A percentile compares a stretch with the other conserved stretches of the same genome.
Conservation (phyloP, 768 basidiomycete genomes). For the Tubosaeta sp. region DNA sequence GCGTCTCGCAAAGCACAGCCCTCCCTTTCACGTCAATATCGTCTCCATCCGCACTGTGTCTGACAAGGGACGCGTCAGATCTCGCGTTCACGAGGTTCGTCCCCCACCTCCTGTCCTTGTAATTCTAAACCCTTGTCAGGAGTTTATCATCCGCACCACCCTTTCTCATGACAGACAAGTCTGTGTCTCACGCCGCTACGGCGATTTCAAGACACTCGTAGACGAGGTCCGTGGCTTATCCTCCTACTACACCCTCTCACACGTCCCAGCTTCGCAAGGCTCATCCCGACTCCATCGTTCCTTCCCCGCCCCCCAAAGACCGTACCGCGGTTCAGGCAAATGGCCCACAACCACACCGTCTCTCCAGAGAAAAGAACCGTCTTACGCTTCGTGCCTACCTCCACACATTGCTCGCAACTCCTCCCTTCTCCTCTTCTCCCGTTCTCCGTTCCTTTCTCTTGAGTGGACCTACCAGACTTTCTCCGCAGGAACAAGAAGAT, state of each 20-base stretch:
- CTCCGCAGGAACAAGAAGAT: slow-evolving; percentile 73
- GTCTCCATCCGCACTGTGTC: slow-evolving; percentile 80
- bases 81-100: slow-evolving; percentile 80
- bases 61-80: slow-evolving; percentile 83
- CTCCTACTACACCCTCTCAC: slow-evolving; percentile 7
- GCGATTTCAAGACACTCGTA: slow-evolving; percentile 88
- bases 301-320: slow-evolving; percentile 86
- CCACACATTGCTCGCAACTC: slow-evolving; percentile 68
- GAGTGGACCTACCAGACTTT: slow-evolving; percentile 66
- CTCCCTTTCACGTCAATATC: slow-evolving; percentile 85
- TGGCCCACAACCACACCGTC: slow-evolving; percentile 29
- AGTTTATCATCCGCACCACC: slow-evolving; percentile 91
- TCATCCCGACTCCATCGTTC: slow-evolving; percentile 79
- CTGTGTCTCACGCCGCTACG: slow-evolving; percentile 89
- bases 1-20: slow-evolving; percentile 46
- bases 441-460: slow-evolving; percentile 85
- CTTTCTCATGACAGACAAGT: slow-evolving; percentile 69
- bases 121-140: slow-evolving; percentile 42
- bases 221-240: slow-evolving; percentile 56
- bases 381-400: slow-evolving; percentile 92
- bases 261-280: slow-evolving; percentile 70
- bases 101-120: neutral
- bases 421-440: slow-evolving; percentile 76
- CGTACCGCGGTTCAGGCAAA: slow-evolving; percentile 49
- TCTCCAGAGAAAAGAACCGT: slow-evolving; percentile 91